Evolutionary conservation across 345 rosid genomes (phyloP), one percentile per base, ranked within the genome.

Genomic region (Laguncularia racemosa): DNA sequence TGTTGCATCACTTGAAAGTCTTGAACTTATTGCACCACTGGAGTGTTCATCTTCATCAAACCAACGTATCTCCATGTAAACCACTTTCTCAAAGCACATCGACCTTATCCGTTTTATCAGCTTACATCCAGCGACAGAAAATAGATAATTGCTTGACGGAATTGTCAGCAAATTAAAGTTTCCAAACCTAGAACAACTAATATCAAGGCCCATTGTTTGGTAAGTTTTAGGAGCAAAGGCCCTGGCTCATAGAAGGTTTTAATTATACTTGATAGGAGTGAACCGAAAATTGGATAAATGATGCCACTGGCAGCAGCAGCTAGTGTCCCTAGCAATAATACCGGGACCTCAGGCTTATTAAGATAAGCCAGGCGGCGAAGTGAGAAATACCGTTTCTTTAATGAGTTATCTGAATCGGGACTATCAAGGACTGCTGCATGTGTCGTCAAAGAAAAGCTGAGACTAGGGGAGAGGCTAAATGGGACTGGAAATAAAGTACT

Each of bases 31-130:
- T 20, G 66, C 52, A 50, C 80, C 72, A 50, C 72, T 78, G 0
- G 76, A 75, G 57, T 78, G 75, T 28, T 67, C 70, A 49, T 67
- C 55, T 21, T 72, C 72, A 53, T 78, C 76, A 16, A 75, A 70
- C 80, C 76, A 78, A 19, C 79, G 40, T 16, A 80, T 57, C 57
- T 80, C 81, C 81, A 69, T 73, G 56, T 61, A 23, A 28, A 80
- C 71, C 62, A 75, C 64, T 58, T 70, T 75, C 61, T 75, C 65
- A 17, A 72, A 72, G 48, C 78, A 75, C 64, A 72, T 67, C 3
- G 63, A 58, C 50, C 72, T 8, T 8, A 78, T 70, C 54, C 78
- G 59, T 28, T 67, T 68, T 53, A 75, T 65, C 58, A 78, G 38
- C 64, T 58, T 67, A 38, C 49, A 50, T 0, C 80, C 68, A 6